Percentiles rank a stretch among this genome's conserved stretches.
These are phyloP conservation scores for Phytophthora pseudosyringae DNA, from an alignment of 352 stramenopile genomes.

Conservation along the genomic window DNA sequence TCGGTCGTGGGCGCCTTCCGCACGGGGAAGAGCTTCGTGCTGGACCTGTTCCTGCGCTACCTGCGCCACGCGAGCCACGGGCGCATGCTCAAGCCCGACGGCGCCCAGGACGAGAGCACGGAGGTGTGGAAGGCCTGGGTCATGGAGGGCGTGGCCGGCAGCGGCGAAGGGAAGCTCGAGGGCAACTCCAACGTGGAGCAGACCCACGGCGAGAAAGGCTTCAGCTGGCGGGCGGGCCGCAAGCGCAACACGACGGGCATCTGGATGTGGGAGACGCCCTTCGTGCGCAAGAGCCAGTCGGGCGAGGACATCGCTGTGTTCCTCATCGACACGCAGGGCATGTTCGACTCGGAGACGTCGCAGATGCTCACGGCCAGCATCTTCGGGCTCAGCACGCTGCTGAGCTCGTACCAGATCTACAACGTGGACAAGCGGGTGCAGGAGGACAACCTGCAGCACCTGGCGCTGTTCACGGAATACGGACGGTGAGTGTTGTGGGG, in stretches of 20 bases:
- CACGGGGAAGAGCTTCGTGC: slow-evolving; percentile 98
- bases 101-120: slow-evolving; percentile 47
- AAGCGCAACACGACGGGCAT: slow-evolving; percentile 99
- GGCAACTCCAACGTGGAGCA: slow-evolving; percentile 87
- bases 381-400: slow-evolving; percentile 97
- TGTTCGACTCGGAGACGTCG: slow-evolving; percentile 99
- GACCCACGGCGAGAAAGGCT: slow-evolving; percentile 86
- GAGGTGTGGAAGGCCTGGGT: slow-evolving; percentile 75
- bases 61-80: slow-evolving; percentile 80
- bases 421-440: slow-evolving; percentile 99
- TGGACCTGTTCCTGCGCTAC: slow-evolving; percentile 98
- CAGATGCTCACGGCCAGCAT: slow-evolving; percentile 99
- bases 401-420: slow-evolving; percentile 99
- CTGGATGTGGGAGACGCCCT: slow-evolving; percentile 99
- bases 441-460: slow-evolving; percentile 99
- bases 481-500: slow-evolving; percentile 69
- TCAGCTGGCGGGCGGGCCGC: slow-evolving; percentile 96
- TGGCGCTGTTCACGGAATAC: slow-evolving; percentile 99
- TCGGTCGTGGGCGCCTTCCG: slow-evolving; percentile 98
- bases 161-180: slow-evolving; percentile 69
- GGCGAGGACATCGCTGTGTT: slow-evolving; percentile 95
- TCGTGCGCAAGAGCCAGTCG: slow-evolving; percentile 91
- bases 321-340: slow-evolving; percentile 99
- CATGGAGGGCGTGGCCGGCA: slow-evolving; percentile 59
- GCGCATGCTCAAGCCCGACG: slow-evolving; percentile 53